phyloP scores from a whole-genome alignment of 225 moss, liverwort and hornwort species.

The Straminergon stramineum region DNA sequence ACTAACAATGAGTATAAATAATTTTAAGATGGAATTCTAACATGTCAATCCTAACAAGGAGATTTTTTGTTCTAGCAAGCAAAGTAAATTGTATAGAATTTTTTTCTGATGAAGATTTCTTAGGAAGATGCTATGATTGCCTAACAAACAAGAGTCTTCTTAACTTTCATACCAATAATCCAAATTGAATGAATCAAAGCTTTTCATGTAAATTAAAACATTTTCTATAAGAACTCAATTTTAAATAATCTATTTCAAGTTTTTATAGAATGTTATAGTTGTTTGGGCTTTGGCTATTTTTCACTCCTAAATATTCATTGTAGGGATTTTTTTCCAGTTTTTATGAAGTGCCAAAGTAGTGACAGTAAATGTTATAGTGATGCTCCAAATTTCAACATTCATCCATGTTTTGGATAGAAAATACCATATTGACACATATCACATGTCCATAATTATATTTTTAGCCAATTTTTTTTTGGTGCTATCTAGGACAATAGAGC shows the following conservation, averaged over 20 bases:
- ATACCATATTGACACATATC: too few species aligned
- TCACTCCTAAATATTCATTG: neutral
- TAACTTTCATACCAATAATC: neutral
- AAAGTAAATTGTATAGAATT: neutral
- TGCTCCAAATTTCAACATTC: too few species aligned
- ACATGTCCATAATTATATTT: too few species aligned
- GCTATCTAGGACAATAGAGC: too few species aligned
- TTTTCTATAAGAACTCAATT: neutral
- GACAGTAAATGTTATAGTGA: too few species aligned
- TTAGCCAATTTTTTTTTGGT: too few species aligned
- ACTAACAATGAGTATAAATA: neutral
- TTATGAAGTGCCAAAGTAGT: too few species aligned
- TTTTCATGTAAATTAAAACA: neutral
- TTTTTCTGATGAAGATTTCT: neutral
- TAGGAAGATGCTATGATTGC: neutral
- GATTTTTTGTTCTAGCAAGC: neutral
- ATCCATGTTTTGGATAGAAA: too few species aligned
- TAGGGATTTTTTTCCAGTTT: too few species aligned
- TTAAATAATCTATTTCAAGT: neutral
- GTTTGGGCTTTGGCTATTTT: neutral
- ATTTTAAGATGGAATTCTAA: neutral
- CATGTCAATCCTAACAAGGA: too few species aligned
- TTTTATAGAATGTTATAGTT: neutral
- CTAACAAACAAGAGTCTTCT: neutral
- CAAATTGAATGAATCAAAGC: neutral